Conservation (phyloP, 139 green algal species). For the Eudorina sp. region DNA sequence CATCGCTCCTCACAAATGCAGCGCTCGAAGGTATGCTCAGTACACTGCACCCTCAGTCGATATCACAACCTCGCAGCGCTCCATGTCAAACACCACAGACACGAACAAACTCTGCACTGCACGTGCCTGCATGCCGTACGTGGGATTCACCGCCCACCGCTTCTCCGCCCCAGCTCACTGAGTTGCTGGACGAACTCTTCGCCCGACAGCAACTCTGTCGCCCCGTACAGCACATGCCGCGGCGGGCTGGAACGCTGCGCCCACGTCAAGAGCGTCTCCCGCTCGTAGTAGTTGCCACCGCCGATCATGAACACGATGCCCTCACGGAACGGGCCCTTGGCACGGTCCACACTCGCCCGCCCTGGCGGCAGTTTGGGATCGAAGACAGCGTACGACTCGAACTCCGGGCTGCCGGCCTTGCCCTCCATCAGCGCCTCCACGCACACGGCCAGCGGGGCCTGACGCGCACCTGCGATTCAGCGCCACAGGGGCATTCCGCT, state of each 20-base stretch:
- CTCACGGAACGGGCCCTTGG: constrained; percentile 81
- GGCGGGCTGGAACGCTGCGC: constrained; percentile 46
- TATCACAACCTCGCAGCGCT: too few relatives aligned
- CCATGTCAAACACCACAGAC: too few relatives aligned
- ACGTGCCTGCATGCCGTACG: too few relatives aligned
- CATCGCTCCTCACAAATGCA: too few relatives aligned
- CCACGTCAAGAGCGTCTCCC: constrained; percentile 83
- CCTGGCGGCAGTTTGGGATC: constrained; percentile 86
- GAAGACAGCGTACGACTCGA: constrained; percentile 87
- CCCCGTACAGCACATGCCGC: constrained; percentile 89
- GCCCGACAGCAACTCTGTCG: constrained; percentile 91
- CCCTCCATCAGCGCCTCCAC: constrained; percentile 95
- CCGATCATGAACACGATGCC: constrained; percentile 98
- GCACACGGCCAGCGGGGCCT: constrained; percentile 85
- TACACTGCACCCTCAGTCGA: too few relatives aligned
- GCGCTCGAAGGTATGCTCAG: too few relatives aligned
- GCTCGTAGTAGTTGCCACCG: constrained; percentile 97
- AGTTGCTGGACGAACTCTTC: constrained; percentile 87
- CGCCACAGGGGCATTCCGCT: too few relatives aligned
- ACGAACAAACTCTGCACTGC: too few relatives aligned
- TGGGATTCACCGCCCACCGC: constrained; percentile 4
- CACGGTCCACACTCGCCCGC: constrained; percentile 47
- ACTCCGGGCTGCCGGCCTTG: constrained; percentile 69
- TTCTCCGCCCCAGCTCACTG: constrained; percentile 78
- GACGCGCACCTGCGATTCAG: constrained; percentile 58